A percentile compares a stretch with the other conserved stretches of the same genome.
Evolutionary conservation across 106 monocot species (phyloP).

Genomic region (Phalaenopsis aphrodite): DNA sequence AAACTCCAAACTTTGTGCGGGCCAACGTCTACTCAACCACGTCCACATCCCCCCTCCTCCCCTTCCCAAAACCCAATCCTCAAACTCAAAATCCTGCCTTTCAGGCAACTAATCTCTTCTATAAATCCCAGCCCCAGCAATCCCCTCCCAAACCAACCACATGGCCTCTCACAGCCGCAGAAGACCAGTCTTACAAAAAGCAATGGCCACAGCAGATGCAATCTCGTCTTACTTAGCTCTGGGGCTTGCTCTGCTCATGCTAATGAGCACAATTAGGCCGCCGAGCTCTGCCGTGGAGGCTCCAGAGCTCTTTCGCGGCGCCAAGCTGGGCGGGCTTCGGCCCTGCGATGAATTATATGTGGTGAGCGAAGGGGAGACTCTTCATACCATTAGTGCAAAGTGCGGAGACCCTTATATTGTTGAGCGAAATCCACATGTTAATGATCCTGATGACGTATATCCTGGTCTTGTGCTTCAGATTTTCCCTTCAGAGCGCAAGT

Average conservation of each 20-base stretch:
- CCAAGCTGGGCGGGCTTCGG: not conserved
- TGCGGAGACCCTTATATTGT: conserved; percentile 24
- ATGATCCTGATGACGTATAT: conserved; percentile 24
- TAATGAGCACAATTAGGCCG: not conserved
- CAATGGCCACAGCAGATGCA: not conserved
- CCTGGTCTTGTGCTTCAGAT: conserved; percentile 22
- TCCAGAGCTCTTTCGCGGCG: too few species aligned
- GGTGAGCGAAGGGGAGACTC: conserved; percentile 16
- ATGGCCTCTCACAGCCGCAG: not conserved
- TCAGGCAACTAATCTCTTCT: too few species aligned
- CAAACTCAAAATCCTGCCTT: too few species aligned
- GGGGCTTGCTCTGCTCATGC: not conserved
- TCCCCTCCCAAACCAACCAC: too few species aligned
- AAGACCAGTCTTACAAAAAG: not conserved
- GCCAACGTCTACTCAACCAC: too few species aligned
- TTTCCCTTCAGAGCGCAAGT: not conserved
- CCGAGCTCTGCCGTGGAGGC: too few species aligned
- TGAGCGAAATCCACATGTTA: conserved; percentile 13
- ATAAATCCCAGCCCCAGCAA: too few species aligned
- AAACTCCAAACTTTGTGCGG: too few species aligned
- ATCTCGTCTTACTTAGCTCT: not conserved
- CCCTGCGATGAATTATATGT: conserved; percentile 15
- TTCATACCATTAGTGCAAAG: conserved; percentile 20
- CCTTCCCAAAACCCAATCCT: too few species aligned
- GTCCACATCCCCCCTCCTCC: too few species aligned